Evolutionary conservation across 2,329 filamentous ascomycete genomes (phyloP).

Genomic region (Fusarium newnesense): DNA sequence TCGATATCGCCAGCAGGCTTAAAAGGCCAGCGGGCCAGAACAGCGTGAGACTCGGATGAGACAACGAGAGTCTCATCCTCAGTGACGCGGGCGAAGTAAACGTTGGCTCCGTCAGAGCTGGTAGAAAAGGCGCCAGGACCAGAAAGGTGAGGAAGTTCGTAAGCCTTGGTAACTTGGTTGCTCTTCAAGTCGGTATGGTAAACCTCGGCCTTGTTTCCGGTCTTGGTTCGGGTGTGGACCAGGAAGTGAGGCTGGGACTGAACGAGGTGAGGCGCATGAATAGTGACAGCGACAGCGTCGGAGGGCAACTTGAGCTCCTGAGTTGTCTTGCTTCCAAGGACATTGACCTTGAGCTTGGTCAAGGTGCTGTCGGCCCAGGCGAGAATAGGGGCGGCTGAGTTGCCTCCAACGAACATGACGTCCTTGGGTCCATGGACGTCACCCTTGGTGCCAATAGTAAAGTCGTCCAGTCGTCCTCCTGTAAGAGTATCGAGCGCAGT

Average conservation of each 20-base stretch:
- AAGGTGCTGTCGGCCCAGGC: slow-evolving; percentile 76
- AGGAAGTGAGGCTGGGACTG: slow-evolving; percentile 85
- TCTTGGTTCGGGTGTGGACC: slow-evolving; percentile 78
- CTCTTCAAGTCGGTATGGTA: slow-evolving; percentile 83
- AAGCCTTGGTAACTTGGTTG: slow-evolving; percentile 77
- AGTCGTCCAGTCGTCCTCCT: slow-evolving; percentile 77
- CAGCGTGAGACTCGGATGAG: slow-evolving; percentile 79
- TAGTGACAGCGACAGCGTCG: slow-evolving; percentile 62
- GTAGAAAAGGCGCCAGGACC: slow-evolving; percentile 81
- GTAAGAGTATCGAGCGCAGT: slow-evolving; percentile 77
- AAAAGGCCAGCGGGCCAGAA: slow-evolving; percentile 79
- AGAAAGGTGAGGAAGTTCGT: slow-evolving; percentile 77
- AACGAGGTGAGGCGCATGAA: slow-evolving; percentile 79
- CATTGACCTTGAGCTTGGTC: slow-evolving; percentile 75
- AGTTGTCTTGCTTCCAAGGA: slow-evolving; percentile 69
- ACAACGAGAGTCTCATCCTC: slow-evolving; percentile 77
- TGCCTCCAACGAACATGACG: slow-evolving; percentile 79
- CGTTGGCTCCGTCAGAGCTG: slow-evolving; percentile 80
- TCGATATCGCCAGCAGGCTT: slow-evolving; percentile 56
- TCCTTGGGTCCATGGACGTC: slow-evolving; percentile 74
- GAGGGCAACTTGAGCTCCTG: slow-evolving; percentile 64
- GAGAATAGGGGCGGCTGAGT: slow-evolving; percentile 78
- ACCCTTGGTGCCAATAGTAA: slow-evolving; percentile 76
- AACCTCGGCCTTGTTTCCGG: slow-evolving; percentile 83
- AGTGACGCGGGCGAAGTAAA: slow-evolving; percentile 89